Conservation (phyloP, 768 basidiomycete genomes). For the Psilocybe subaeruginosa region DNA sequence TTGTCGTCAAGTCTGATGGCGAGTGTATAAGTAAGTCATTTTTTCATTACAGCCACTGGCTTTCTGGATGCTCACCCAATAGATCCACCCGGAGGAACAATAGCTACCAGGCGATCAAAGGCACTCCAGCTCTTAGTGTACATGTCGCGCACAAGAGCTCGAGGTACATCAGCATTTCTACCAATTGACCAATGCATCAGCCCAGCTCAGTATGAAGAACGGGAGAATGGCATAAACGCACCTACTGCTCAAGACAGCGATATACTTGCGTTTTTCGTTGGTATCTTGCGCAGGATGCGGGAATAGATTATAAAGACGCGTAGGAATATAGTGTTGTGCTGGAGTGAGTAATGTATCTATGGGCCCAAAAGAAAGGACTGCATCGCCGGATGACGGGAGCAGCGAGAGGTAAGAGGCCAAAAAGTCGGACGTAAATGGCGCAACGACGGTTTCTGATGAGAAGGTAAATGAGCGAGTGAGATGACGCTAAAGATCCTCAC, state of each 20-base stretch:
- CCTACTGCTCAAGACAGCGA: slow-evolving; percentile 75
- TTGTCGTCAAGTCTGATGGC: slow-evolving; percentile 81
- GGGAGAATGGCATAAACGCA: slow-evolving; percentile 27
- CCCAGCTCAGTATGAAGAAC: not conserved
- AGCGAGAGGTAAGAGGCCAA: slow-evolving; percentile 80
- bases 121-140: slow-evolving; percentile 94
- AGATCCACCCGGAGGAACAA: slow-evolving; percentile 89
- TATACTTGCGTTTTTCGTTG: slow-evolving; percentile 73
- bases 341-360: slow-evolving; percentile 80
- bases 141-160: slow-evolving; percentile 85
- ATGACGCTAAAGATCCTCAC: not conserved
- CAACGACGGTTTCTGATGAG: slow-evolving; percentile 64
- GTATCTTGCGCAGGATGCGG: slow-evolving; percentile 85
- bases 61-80: slow-evolving; percentile 65
- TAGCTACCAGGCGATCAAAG: slow-evolving; percentile 85
- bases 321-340: slow-evolving; percentile 74
- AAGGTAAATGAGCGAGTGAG: slow-evolving; percentile 11
- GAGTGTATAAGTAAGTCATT: not conserved
- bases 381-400: slow-evolving; percentile 71
- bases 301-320: slow-evolving; percentile 71
- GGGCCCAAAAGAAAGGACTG: slow-evolving; percentile 78
- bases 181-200: slow-evolving; percentile 6
- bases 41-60: not conserved
- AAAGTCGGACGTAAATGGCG: slow-evolving; percentile 78
- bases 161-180: slow-evolving; percentile 84